Base-by-base conservation (phyloP, 169 alveolate species). In the Amoebophrya sp. region DNA sequence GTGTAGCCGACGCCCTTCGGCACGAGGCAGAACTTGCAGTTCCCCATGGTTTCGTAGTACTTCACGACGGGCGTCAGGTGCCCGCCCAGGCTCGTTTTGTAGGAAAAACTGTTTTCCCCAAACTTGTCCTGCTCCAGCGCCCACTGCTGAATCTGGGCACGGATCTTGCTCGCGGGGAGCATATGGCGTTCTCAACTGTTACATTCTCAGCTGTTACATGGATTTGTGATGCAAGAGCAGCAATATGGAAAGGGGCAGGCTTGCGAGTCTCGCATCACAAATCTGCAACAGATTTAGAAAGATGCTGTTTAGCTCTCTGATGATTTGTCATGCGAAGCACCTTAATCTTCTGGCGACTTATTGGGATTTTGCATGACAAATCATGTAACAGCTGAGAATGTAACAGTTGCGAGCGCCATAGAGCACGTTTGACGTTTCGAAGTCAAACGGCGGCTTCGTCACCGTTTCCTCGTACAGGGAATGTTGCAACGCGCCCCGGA, bases 1-100 rank as follows among this genome's bases (percentile, higher is more conserved):
- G 93, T 92, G 89, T 14, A 92, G 90, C 93, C 93, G 7, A 92
- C 93, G 89, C 93, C 93, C 90, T 92, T 92, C 23, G 93, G 93
- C 39, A 92, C 90, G 33, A 92, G 47, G 92, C 93, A 92, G 29
- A 92, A 92, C 25, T n/a, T 40, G 90, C 93, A 92, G 18, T 92
- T 89, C 29, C 92, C 93, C 0, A 89, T 91, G 7, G 90, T 91
- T 25, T 89, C 40, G 92, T 92, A 92, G 92, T 92, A 92, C 32
- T 39, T 23, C 7, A 32, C 32, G 25, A 77, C 53, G 0, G 90
- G 90, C 40, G 53, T 77, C 40, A 77, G 23, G 3, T 77, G 90
- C 41, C 40, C 40, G 90, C 53, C 40, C 33, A 77, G 25, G 89
- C 32, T n/a, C 39, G 39, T 7, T 23, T 77, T 32, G 39, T 7